phyloP scores from a whole-genome alignment of 1,284 basidiomycete species.

The Grifola frondosa region DNA sequence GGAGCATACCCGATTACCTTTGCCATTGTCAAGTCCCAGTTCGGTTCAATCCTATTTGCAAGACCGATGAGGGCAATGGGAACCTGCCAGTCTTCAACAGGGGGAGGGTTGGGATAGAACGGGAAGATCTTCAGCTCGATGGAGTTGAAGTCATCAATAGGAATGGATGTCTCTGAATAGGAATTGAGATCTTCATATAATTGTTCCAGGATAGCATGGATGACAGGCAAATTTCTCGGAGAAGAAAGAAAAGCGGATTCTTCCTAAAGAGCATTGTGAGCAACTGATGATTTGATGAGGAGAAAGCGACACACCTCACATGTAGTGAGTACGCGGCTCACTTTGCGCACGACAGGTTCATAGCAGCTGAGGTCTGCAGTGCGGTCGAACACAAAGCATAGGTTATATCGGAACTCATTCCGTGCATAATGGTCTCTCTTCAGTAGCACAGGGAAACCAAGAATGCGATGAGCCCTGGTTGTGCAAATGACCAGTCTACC shows the following conservation, averaged over 20 bases:
- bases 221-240: conserved; percentile 64
- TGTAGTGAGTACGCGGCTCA: conserved; percentile 81
- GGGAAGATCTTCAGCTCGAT: conserved; percentile 96
- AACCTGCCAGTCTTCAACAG: conserved; percentile 93
- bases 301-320: conserved; percentile 72
- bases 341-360: conserved; percentile 94
- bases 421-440: conserved; percentile 66
- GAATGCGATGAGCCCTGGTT: conserved; percentile 74
- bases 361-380: conserved; percentile 90
- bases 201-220: conserved; percentile 91
- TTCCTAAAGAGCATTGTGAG: conserved; percentile 51
- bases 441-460: conserved; percentile 86
- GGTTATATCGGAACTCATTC: conserved; percentile 92
- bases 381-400: conserved; percentile 95
- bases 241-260: conserved; percentile 88
- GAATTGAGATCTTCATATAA: conserved; percentile 97
- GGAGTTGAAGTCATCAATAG: conserved; percentile 86
- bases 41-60: conserved; percentile 77
- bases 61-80: conserved; percentile 89
- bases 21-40: conserved; percentile 95
- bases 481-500: conserved; percentile 85
- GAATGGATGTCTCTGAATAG: conserved; percentile 92
- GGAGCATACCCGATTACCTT: conserved; percentile 49
- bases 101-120: conserved; percentile 91
- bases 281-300: not conserved